Evolutionary conservation across 371 early-diverging fungal genomes (phyloP).

Genomic region (Lichtheimia corymbifera): DNA sequence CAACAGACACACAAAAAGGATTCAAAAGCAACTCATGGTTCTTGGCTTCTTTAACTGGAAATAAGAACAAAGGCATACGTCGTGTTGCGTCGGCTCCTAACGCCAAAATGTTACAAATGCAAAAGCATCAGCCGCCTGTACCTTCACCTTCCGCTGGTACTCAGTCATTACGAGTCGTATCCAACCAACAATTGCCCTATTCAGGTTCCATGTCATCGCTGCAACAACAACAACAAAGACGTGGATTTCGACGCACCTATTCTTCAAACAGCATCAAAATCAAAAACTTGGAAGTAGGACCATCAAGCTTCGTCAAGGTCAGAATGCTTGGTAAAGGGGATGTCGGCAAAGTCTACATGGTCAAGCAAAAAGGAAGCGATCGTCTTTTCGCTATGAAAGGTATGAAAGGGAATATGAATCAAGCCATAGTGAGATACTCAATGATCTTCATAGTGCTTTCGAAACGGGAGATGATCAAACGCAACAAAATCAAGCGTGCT

Average conservation of each 20-base stretch:
- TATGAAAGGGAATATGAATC: constrained; percentile 41
- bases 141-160: constrained; percentile 18
- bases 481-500: constrained; percentile 94
- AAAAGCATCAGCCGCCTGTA: constrained; percentile 16
- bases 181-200: neutral
- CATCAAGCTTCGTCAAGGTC: constrained; percentile 77
- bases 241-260: constrained; percentile 59
- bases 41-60: constrained; percentile 19
- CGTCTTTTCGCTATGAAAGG: constrained; percentile 92
- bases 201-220: neutral
- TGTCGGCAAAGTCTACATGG: constrained; percentile 94
- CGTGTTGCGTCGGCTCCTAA: constrained; percentile 66
- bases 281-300: constrained; percentile 77
- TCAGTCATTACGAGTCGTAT: constrained; percentile 6
- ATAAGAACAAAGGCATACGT: constrained; percentile 41
- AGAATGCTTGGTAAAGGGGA: constrained; percentile 93
- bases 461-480: constrained; percentile 93
- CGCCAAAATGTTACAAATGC: constrained; percentile 28
- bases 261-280: constrained; percentile 81
- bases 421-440: constrained; percentile 38
- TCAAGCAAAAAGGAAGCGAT: constrained; percentile 80
- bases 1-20: constrained; percentile 21
- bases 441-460: constrained; percentile 64
- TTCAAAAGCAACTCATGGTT: constrained; percentile 51
- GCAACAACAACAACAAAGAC: constrained; percentile 15